Conservation (phyloP, 352 stramenopile species). For the Globisporangium cederbergense region DNA sequence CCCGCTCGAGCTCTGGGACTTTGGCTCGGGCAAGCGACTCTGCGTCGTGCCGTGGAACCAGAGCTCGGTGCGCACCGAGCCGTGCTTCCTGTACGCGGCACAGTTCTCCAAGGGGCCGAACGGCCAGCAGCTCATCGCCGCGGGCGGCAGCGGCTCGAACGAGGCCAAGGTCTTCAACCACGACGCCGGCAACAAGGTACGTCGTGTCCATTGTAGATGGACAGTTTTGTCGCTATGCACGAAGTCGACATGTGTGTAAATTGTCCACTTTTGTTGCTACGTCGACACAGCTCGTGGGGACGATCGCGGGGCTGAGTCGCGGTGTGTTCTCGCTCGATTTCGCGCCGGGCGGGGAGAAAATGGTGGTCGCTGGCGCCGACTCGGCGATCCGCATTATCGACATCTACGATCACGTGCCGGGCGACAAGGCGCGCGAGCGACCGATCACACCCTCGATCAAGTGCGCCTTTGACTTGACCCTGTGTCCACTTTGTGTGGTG, state of each 20-base stretch:
- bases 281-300: slow-evolving; percentile 57
- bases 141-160: slow-evolving; percentile 86
- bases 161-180: slow-evolving; percentile 91
- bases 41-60: slow-evolving; percentile 83
- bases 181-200: slow-evolving; percentile 45
- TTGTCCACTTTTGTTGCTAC: neutral
- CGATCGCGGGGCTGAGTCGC: slow-evolving; percentile 73
- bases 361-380: slow-evolving; percentile 84
- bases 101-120: slow-evolving; percentile 79
- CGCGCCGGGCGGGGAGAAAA: slow-evolving; percentile 62
- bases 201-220: neutral
- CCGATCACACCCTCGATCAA: slow-evolving; percentile 72
- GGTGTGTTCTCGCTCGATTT: slow-evolving; percentile 89
- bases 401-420: slow-evolving; percentile 73
- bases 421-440: slow-evolving; percentile 65
- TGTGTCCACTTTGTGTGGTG: neutral
- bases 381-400: slow-evolving; percentile 89
- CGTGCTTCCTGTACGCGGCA: slow-evolving; percentile 87
- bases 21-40: slow-evolving; percentile 74
- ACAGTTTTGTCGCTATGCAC: neutral
- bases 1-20: slow-evolving; percentile 91
- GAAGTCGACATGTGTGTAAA: neutral
- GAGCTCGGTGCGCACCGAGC: slow-evolving; percentile 66
- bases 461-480: slow-evolving; percentile 17
- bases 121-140: slow-evolving; percentile 68